A percentile compares a stretch with the other conserved stretches of the same genome.
phyloP scores from a whole-genome alignment of 2,329 filamentous ascomycete species.

The Microascus cirrosus region DNA sequence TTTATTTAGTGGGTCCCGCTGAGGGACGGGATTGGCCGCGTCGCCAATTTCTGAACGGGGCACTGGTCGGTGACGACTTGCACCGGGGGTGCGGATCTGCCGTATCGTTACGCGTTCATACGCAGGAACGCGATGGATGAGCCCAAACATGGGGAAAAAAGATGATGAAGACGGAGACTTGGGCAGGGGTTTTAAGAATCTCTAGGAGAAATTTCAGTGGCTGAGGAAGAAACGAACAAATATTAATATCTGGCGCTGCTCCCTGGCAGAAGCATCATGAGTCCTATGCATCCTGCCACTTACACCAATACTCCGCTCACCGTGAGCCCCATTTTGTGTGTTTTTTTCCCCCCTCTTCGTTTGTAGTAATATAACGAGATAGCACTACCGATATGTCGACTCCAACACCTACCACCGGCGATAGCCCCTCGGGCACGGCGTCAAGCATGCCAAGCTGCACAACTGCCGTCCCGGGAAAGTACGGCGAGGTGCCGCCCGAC shows the following conservation, averaged over 20 bases:
- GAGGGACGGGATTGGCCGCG: neutral
- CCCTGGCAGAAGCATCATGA: neutral
- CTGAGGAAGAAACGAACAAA: too few relatives aligned
- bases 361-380: too few relatives aligned
- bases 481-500: slow-evolving; percentile 18
- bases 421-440: neutral
- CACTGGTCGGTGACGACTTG: neutral
- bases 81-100: neutral
- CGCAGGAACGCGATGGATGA: neutral
- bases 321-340: neutral
- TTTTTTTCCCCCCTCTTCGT: neutral
- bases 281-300: neutral
- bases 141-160: neutral
- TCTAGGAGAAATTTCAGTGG: too few relatives aligned
- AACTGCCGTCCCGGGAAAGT: slow-evolving; percentile 18
- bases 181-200: too few relatives aligned
- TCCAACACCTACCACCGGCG: neutral
- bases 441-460: slow-evolving; percentile 11
- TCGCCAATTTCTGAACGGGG: neutral
- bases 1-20: neutral
- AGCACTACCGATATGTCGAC: neutral
- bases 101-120: neutral
- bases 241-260: neutral
- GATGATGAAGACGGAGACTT: neutral
- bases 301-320: neutral